phyloP scores from a whole-genome alignment of 2,329 filamentous ascomycete genomes.

The Penicillium sp. region DNA sequence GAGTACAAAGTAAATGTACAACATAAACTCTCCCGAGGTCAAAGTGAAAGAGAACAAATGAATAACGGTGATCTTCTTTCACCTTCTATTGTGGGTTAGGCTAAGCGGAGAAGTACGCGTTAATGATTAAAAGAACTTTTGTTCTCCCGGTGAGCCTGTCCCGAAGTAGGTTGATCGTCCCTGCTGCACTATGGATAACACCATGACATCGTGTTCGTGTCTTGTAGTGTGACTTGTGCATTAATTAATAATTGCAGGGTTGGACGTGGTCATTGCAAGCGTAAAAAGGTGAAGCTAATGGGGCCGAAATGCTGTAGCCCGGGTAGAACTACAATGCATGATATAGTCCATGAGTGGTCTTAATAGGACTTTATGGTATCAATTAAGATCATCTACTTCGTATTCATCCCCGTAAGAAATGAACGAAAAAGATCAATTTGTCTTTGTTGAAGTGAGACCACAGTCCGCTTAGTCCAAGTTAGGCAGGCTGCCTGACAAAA shows the following conservation, averaged over 20 bases:
- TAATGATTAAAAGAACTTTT: neutral
- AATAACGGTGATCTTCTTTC: neutral
- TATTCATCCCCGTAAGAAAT: no score
- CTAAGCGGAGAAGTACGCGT: neutral
- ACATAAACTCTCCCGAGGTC: neutral
- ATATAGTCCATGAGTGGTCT: neutral
- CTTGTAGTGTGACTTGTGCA: neutral
- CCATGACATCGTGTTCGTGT: neutral
- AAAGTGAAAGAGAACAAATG: neutral
- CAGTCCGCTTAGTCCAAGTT: no score
- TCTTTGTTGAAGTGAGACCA: neutral
- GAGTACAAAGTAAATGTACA: neutral
- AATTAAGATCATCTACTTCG: neutral
- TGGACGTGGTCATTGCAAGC: neutral
- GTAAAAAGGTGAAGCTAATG: neutral
- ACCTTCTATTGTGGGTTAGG: constrained; percentile 6
- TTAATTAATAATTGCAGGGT: neutral
- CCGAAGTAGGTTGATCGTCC: neutral
- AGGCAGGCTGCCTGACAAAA: neutral
- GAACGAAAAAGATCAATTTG: neutral
- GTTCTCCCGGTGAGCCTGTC: neutral
- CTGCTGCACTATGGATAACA: neutral
- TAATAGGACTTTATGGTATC: neutral
- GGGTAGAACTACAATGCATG: neutral
- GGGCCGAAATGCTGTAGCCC: neutral